A percentile compares a stretch with the other conserved stretches of the same genome.
Evolutionary conservation across 148 eudicot genomes (phyloP).

Genomic region (Agrostemma githago): DNA sequence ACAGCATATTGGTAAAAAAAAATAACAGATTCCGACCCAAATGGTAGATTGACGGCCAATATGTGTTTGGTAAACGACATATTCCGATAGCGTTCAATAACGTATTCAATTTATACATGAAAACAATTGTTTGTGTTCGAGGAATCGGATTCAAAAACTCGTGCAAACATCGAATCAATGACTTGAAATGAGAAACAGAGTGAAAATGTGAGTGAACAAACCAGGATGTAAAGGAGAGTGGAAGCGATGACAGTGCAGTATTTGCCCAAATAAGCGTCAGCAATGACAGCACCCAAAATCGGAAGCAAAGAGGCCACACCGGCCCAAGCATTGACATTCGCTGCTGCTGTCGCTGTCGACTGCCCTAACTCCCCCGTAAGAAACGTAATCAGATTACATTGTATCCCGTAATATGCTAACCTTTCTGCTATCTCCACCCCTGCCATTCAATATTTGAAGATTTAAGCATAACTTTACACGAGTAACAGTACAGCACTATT

Average conservation of each 20-base stretch:
- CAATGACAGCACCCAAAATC: constrained; percentile 39
- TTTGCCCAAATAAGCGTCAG: constrained; percentile 43
- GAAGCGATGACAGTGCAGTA: constrained; percentile 8
- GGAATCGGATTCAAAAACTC: no score
- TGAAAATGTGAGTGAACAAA: constrained; percentile 14
- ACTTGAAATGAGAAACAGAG: not conserved
- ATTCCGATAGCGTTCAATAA: no score
- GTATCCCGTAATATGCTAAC: constrained; percentile 35
- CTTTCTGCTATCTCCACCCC: constrained; percentile 34
- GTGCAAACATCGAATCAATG: not conserved
- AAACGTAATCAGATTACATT: constrained; percentile 26
- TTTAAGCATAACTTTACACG: not conserved
- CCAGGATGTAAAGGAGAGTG: constrained; percentile 40
- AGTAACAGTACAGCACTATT: no score
- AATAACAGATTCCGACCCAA: no score
- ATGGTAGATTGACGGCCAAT: no score
- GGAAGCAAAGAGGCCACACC: constrained; percentile 39
- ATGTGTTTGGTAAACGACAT: no score
- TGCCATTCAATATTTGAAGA: not conserved
- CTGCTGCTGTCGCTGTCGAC: constrained; percentile 45
- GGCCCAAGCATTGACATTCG: constrained; percentile 40
- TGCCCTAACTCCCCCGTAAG: constrained; percentile 38
- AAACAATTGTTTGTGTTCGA: no score
- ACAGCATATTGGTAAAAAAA: no score
- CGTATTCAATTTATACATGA: no score